Percentiles rank a stretch among this genome's conserved stretches.
Conservation (phyloP, 371 early-diverging fungal genomes). For the Mucor saturninus region DNA sequence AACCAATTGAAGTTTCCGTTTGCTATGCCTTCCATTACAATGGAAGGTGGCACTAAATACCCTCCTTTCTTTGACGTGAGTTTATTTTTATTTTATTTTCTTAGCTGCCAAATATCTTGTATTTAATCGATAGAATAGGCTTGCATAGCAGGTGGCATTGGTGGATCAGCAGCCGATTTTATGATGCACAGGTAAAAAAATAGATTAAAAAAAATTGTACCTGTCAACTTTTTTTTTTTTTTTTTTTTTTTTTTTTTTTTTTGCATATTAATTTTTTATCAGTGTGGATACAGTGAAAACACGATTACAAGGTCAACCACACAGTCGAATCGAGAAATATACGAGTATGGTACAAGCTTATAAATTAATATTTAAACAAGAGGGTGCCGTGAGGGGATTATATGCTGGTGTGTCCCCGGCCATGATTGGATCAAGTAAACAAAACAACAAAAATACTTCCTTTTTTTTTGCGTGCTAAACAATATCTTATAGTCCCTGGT, state of each 20-base stretch:
- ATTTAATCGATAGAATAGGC: constrained; percentile 42
- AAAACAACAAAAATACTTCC: constrained; percentile 2
- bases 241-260: constrained; percentile 1
- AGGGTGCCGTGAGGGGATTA: constrained; percentile 73
- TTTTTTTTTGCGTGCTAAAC: background rate
- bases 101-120: background rate
- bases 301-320: constrained; percentile 71
- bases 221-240: background rate
- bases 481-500: constrained; percentile 55
- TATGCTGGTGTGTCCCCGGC: constrained; percentile 79
- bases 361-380: constrained; percentile 66
- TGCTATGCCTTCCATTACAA: constrained; percentile 33
- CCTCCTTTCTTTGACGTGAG: constrained; percentile 57
- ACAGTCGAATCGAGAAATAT: constrained; percentile 60
- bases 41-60: constrained; percentile 37
- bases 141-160: constrained; percentile 72
- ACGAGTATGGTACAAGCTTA: constrained; percentile 71
- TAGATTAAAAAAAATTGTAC: background rate
- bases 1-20: constrained; percentile 22
- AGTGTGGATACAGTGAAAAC: constrained; percentile 84
- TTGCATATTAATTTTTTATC: constrained; percentile 7
- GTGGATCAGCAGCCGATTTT: constrained; percentile 74
- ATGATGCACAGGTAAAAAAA: constrained; percentile 72
- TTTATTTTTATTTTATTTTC: background rate
- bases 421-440: constrained; percentile 72